Conservation (phyloP, 208 protist species). For the Trypanosoma mega region DNA sequence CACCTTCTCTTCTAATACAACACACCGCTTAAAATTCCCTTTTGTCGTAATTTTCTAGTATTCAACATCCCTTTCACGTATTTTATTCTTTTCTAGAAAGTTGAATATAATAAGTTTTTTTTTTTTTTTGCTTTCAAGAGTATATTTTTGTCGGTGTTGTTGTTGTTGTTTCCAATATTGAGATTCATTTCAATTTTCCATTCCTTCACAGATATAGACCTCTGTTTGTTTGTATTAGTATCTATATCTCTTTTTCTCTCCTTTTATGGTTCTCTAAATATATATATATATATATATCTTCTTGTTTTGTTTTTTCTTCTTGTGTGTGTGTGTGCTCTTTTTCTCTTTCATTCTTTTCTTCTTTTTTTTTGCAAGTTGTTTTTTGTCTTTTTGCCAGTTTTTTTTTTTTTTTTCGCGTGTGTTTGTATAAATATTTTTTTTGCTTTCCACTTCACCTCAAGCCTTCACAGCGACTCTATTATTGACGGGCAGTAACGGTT, state of each 20-base stretch:
- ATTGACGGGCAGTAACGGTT: conserved; percentile 63
- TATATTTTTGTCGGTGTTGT: no score
- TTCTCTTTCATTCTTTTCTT: neutral
- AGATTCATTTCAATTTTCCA: no score
- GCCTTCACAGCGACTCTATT: conserved; percentile 32
- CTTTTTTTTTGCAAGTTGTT: neutral
- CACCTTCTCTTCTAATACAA: neutral
- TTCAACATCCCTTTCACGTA: no score
- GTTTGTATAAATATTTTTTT: neutral
- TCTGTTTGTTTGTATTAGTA: no score
- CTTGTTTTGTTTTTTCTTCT: neutral
- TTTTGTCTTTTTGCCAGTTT: conserved; percentile 4
- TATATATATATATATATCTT: no score
- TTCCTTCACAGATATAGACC: no score
- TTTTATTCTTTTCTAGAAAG: no score
- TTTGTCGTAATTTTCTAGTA: no score
- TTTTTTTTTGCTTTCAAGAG: neutral
- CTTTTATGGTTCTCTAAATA: no score
- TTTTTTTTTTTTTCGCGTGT: neutral
- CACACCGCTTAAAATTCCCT: no score
- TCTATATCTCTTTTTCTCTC: no score
- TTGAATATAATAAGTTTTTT: neutral
- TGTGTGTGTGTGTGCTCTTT: neutral
- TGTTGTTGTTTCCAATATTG: no score
- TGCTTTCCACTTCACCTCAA: neutral